Base-by-base conservation (phyloP, 164 flowering plant genomes). In the Cinnamomum micranthum region DNA sequence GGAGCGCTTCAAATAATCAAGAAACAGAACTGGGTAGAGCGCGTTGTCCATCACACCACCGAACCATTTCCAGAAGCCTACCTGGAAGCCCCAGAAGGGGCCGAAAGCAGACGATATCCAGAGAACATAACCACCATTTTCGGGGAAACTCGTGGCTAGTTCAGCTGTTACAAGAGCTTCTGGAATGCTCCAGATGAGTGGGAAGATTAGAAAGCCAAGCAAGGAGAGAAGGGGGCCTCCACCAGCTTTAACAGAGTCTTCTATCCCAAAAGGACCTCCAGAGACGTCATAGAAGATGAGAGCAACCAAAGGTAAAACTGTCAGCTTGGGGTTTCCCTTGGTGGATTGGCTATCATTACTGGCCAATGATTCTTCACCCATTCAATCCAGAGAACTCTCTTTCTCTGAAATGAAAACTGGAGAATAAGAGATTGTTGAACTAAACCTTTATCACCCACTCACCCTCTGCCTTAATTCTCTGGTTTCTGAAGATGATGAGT, bases 11-110 rank as follows among this genome's bases (percentile, higher is more conserved):
- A 92, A 82, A 85, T 92, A 92, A 85, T 94, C 96, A 1, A 94
- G 88, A 75, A 94, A 90, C 78, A 94, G 76, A 6, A 92, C 91
- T 0, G 97, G 97, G 77, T 94, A 92, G 11, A 92, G 87, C 5
- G 97, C 97, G 79, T 94, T 94, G 72, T 92, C 98, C 88, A 94
- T 87, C 70, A 91, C 97, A 59, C 98, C 98, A 79, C 98, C 92
- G 65, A 92, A 87, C 97, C 97, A 91, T 73, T 92, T 92, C 96
- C 95, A 90, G 27, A 90, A 86, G 23, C 94, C 98, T 79, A 92
- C 92, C 70, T 94, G 98, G 79, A 94, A 94, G 0, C 98, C 98
- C 98, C 97, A 94, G 68, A 91, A 92, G 28, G 94, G 93, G 35
- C 95, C 95, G 74, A 92, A 91, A 70, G 98, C 98, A 2, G 96